phyloP scores from a whole-genome alignment of 257 asterid species.

The Lavandula angustifolia region DNA sequence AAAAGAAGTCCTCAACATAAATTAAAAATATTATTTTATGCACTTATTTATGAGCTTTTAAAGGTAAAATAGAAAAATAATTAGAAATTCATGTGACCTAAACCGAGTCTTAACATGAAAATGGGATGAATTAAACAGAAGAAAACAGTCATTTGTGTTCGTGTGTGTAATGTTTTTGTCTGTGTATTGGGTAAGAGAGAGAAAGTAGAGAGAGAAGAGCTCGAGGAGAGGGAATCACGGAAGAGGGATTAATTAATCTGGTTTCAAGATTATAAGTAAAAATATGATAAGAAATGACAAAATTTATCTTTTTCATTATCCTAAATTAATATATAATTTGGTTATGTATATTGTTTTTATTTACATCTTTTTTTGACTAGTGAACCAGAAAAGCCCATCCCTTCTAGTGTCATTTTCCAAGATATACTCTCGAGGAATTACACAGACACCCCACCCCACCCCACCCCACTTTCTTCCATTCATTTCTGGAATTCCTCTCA shows the following conservation, averaged over 20 bases:
- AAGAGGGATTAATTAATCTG: slow-evolving; percentile 52
- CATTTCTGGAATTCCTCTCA: slow-evolving; percentile 5
- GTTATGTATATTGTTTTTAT: not conserved
- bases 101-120: slow-evolving; percentile 33
- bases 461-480: not conserved
- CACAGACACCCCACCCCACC: slow-evolving; percentile 26
- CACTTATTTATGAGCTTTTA: not conserved
- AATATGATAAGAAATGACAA: slow-evolving; percentile 43
- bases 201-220: not conserved
- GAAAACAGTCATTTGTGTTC: slow-evolving; percentile 27
- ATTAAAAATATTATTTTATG: not conserved
- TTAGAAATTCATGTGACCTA: slow-evolving; percentile 22
- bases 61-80: slow-evolving; percentile 4
- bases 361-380: slow-evolving; percentile 50
- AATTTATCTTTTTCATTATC: slow-evolving; percentile 38
- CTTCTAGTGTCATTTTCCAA: slow-evolving; percentile 80
- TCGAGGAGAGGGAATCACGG: slow-evolving; percentile 29
- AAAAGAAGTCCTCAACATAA: too few species aligned
- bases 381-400: slow-evolving; percentile 41
- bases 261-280: slow-evolving; percentile 32
- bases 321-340: not conserved
- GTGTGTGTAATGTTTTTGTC: slow-evolving; percentile 34
- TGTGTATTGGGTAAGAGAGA: slow-evolving; percentile 31
- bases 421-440: slow-evolving; percentile 78
- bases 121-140: slow-evolving; percentile 24